phyloP scores from a whole-genome alignment of 2,329 filamentous ascomycete species.

The Fusarium nurragi region DNA sequence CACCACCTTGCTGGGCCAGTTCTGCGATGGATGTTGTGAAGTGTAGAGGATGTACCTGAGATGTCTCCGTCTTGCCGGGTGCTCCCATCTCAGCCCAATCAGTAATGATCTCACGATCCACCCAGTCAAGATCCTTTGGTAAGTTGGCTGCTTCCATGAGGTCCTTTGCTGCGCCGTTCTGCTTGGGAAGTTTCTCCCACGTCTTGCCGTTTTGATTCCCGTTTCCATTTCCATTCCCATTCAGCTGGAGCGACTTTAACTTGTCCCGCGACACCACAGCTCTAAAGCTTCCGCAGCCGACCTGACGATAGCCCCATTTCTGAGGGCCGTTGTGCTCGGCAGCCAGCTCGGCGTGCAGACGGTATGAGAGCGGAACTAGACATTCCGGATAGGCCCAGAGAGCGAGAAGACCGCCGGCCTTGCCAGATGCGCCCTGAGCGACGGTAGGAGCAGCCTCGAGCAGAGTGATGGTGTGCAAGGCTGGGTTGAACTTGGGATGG shows the following conservation, averaged over 20 bases:
- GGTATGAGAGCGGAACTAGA: slow-evolving; percentile 87
- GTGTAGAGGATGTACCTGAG: slow-evolving; percentile 91
- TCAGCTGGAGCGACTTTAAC: slow-evolving; percentile 46
- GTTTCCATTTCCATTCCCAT: slow-evolving; percentile 18
- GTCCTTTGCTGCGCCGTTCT: slow-evolving; percentile 58
- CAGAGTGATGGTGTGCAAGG: slow-evolving; percentile 81
- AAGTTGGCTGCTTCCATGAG: slow-evolving; percentile 67
- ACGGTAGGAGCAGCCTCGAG: slow-evolving; percentile 85
- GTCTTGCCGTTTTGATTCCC: slow-evolving; percentile 50
- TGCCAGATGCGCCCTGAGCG: slow-evolving; percentile 92
- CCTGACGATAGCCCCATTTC: slow-evolving; percentile 85
- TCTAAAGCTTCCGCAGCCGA: slow-evolving; percentile 74
- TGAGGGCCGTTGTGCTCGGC: slow-evolving; percentile 80
- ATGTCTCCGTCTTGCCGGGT: slow-evolving; percentile 76
- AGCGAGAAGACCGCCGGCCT: slow-evolving; percentile 89
- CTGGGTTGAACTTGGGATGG: slow-evolving; percentile 81
- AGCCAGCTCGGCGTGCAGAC: slow-evolving; percentile 84
- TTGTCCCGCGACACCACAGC: slow-evolving; percentile 51
- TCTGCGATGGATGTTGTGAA: slow-evolving; percentile 88
- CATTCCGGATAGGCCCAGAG: slow-evolving; percentile 89
- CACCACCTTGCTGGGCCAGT: slow-evolving; percentile 75
- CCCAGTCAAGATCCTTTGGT: slow-evolving; percentile 85
- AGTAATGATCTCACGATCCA: slow-evolving; percentile 72
- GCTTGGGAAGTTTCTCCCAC: slow-evolving; percentile 72
- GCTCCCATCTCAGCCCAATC: slow-evolving; percentile 84